These are phyloP conservation scores for Clarireedia hainanense DNA, from an alignment of 2,329 filamentous ascomycete genomes.

Conservation along the genomic window DNA sequence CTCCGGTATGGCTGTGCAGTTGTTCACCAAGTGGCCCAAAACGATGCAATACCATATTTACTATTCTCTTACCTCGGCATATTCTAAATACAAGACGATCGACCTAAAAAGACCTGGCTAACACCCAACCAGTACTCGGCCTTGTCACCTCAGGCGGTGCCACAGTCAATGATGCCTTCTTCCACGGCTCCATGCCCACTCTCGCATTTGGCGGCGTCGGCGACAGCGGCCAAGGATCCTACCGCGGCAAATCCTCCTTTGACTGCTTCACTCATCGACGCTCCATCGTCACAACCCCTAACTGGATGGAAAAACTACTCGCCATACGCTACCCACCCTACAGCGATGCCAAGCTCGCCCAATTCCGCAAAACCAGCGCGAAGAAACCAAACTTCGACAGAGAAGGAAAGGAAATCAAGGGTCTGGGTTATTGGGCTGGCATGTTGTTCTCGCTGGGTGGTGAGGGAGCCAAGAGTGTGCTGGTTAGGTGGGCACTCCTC, in stretches of 20 bases:
- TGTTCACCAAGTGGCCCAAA: neutral
- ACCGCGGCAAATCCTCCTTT: conserved; percentile 69
- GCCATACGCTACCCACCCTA: conserved; percentile 63
- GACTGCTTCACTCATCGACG: conserved; percentile 58
- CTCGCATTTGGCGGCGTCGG: conserved; percentile 80
- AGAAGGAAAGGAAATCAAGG: conserved; percentile 43
- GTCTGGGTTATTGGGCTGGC: conserved; percentile 46
- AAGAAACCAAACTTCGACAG: conserved; percentile 55
- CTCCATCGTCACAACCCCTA: conserved; percentile 51
- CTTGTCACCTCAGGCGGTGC: conserved; percentile 61
- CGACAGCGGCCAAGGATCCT: conserved; percentile 66
- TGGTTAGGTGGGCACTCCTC: conserved; percentile 8
- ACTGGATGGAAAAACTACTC: conserved; percentile 60
- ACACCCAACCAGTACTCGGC: conserved; percentile 42
- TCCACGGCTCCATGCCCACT: conserved; percentile 62
- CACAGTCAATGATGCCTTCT: conserved; percentile 57
- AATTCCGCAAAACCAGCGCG: conserved; percentile 36
- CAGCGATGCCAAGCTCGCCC: conserved; percentile 33
- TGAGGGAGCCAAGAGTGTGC: conserved; percentile 29
- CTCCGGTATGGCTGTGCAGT: no score
- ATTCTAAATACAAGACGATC: neutral
- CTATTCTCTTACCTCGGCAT: neutral
- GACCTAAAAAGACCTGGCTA: neutral
- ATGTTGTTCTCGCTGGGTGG: conserved; percentile 46
- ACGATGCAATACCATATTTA: no score